These are phyloP conservation scores for Fragilaria crotonensis DNA, from an alignment of 108 stramenopile genomes.

Conservation along the genomic window DNA sequence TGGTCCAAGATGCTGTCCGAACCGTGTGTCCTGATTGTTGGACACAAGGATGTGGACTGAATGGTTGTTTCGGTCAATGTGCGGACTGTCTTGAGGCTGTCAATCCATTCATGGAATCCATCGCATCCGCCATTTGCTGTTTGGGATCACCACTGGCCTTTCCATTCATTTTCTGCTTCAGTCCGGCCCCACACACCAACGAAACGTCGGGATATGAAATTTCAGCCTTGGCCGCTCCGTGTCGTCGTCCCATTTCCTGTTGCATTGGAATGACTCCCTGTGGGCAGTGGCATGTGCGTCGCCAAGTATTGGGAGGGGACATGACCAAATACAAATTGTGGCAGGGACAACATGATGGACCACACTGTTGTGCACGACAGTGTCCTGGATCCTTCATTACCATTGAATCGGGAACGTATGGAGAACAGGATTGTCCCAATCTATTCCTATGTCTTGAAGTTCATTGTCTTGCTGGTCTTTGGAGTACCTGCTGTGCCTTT, in stretches of 20 bases:
- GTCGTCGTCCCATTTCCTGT: constrained; percentile 23
- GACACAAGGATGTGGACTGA: constrained; percentile 32
- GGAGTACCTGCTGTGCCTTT: constrained; percentile 52
- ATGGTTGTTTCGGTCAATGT: background rate
- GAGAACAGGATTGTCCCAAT: constrained; percentile 42
- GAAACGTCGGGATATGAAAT: constrained; percentile 43
- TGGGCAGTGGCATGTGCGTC: constrained; percentile 42
- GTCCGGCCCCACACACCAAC: constrained; percentile 33
- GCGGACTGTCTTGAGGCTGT: constrained; percentile 38
- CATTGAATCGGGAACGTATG: constrained; percentile 52
- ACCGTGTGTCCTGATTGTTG: constrained; percentile 37
- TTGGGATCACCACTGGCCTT: constrained; percentile 58
- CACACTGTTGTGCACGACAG: constrained; percentile 40
- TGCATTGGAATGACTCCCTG: constrained; percentile 33
- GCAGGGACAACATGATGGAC: constrained; percentile 58
- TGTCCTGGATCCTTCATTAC: constrained; percentile 49
- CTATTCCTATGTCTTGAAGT: constrained; percentile 48
- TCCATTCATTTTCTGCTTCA: constrained; percentile 54
- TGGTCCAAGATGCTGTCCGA: constrained; percentile 4
- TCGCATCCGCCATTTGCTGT: constrained; percentile 47
- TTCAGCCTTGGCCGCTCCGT: constrained; percentile 37
- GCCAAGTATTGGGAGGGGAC: constrained; percentile 37
- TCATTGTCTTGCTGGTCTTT: constrained; percentile 31
- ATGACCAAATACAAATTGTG: constrained; percentile 62
- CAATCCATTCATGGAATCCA: constrained; percentile 36